phyloP scores from a whole-genome alignment of 352 stramenopile species.

The Globisporangium barbulae region DNA sequence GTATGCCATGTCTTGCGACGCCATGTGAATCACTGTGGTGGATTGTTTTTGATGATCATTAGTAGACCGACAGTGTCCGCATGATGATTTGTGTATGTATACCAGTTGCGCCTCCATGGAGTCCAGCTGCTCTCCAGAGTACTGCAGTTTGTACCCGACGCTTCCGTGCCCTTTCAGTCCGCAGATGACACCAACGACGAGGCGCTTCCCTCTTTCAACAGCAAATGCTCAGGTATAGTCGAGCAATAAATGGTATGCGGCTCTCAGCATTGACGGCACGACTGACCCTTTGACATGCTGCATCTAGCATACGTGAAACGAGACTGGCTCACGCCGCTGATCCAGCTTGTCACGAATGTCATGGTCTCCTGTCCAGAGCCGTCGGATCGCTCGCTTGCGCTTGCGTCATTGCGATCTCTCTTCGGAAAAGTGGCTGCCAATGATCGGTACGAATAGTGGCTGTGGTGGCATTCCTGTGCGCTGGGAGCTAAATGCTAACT shows the following conservation, averaged over 20 bases:
- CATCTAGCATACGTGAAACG: slow-evolving; percentile 30
- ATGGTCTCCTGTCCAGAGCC: slow-evolving; percentile 62
- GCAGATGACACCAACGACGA: neutral
- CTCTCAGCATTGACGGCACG: neutral
- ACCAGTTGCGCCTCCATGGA: slow-evolving; percentile 7
- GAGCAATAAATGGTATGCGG: neutral
- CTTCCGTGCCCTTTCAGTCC: neutral
- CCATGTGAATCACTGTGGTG: too few species aligned
- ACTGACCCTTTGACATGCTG: neutral
- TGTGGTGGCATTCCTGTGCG: neutral
- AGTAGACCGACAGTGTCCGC: too few species aligned
- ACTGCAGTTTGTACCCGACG: slow-evolving; percentile 2
- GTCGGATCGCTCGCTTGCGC: slow-evolving; percentile 31
- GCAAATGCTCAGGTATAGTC: slow-evolving; percentile 6
- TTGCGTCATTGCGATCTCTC: slow-evolving; percentile 36
- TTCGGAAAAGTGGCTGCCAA: slow-evolving; percentile 30
- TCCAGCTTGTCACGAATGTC: slow-evolving; percentile 63
- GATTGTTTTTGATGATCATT: too few species aligned
- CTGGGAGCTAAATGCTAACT: neutral
- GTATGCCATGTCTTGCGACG: slow-evolving; percentile 12
- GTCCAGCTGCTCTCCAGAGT: slow-evolving; percentile 8
- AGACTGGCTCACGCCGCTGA: slow-evolving; percentile 56
- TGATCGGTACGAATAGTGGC: slow-evolving; percentile 27
- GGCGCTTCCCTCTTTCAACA: slow-evolving; percentile 6
- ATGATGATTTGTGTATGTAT: neutral